These are phyloP conservation scores for Anisodus tanguticus DNA, from an alignment of 257 asterid species.

Conservation along the genomic window DNA sequence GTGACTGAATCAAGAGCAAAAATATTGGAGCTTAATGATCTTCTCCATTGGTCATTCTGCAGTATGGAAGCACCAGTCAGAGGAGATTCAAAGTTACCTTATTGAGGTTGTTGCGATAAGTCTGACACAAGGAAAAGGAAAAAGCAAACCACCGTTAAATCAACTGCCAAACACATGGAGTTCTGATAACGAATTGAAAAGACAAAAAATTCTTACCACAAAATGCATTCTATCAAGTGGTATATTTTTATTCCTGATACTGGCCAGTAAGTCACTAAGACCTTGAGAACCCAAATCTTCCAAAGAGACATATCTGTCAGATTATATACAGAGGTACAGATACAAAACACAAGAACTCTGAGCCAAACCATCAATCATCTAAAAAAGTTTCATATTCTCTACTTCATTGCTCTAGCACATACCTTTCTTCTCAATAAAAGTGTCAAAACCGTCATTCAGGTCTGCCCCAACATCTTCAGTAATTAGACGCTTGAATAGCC, in stretches of 20 bases:
- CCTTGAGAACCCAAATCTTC: slow-evolving; percentile 95
- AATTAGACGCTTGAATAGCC: slow-evolving; percentile 90
- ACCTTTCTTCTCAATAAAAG: slow-evolving; percentile 84
- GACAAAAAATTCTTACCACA: slow-evolving; percentile 67
- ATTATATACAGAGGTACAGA: slow-evolving; percentile 28
- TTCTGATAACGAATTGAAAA: slow-evolving; percentile 20
- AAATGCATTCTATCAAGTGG: slow-evolving; percentile 98
- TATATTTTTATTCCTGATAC: slow-evolving; percentile 75
- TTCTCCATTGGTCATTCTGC: slow-evolving; percentile 14
- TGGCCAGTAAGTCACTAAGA: slow-evolving; percentile 86
- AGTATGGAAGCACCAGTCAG: neutral
- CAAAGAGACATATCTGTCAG: slow-evolving; percentile 39
- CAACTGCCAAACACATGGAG: slow-evolving; percentile 25
- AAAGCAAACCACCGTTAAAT: slow-evolving; percentile 8
- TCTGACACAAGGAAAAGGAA: slow-evolving; percentile 59
- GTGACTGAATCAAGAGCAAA: neutral
- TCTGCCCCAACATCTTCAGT: slow-evolving; percentile 88
- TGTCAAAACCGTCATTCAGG: slow-evolving; percentile 89
- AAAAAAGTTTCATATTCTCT: slow-evolving; percentile 22
- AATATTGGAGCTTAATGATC: neutral
- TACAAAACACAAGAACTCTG: slow-evolving; percentile 33
- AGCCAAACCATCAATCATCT: slow-evolving; percentile 12
- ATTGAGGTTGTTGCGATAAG: slow-evolving; percentile 95
- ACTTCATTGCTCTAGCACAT: slow-evolving; percentile 35
- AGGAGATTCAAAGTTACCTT: slow-evolving; percentile 57